Evolutionary conservation across 805 yeast genomes (phyloP).

Genomic region (Candida loeiensis): DNA sequence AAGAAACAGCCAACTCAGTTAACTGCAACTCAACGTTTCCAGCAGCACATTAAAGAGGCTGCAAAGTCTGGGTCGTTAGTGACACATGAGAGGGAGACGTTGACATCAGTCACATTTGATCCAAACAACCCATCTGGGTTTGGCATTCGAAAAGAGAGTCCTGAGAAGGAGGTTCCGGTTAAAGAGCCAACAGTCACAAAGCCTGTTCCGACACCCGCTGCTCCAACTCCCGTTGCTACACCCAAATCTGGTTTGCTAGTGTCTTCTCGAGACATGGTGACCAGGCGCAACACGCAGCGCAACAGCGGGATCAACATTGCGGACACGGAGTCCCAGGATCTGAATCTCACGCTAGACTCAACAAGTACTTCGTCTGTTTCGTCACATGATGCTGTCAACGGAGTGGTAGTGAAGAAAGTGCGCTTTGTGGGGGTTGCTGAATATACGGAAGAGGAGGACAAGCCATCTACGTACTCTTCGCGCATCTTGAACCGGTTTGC

Average conservation of each 20-base stretch:
- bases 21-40: constrained; percentile 39
- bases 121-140: constrained; percentile 33
- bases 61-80: constrained; percentile 35
- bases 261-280: constrained; percentile 20
- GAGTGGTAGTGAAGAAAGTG: constrained; percentile 36
- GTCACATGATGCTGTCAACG: constrained; percentile 4
- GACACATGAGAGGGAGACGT: constrained; percentile 34
- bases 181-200: neutral
- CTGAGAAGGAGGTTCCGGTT: neutral
- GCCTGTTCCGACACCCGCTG: neutral
- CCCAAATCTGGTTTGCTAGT: constrained; percentile 1
- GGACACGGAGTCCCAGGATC: constrained; percentile 8
- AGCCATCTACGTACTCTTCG: constrained; percentile 42
- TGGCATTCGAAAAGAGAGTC: constrained; percentile 11
- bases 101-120: constrained; percentile 38
- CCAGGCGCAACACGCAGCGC: constrained; percentile 27
- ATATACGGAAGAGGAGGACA: constrained; percentile 52
- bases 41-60: constrained; percentile 36
- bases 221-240: neutral
- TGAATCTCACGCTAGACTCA: constrained; percentile 6
- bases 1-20: constrained; percentile 15
- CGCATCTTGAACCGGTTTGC: constrained; percentile 39
- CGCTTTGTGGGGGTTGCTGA: constrained; percentile 52
- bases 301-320: constrained; percentile 20
- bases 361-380: constrained; percentile 8